Evolutionary conservation across 2,329 filamentous ascomycete species (phyloP).

Genomic region (Paracamarosporium sp.): DNA sequence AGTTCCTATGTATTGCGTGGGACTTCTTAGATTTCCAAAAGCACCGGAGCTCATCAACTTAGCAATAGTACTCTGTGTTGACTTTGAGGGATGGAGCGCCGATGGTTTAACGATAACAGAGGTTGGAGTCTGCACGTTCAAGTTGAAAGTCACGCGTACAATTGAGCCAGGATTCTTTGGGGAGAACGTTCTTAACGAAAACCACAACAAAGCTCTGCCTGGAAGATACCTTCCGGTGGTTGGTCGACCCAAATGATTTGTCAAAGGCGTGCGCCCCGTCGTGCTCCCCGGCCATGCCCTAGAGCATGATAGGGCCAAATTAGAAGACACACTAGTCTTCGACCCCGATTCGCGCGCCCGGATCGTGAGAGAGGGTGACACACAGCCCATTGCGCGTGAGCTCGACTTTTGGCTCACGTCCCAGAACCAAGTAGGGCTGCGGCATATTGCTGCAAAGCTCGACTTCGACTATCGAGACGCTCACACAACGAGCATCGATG

Average conservation of each 20-base stretch:
- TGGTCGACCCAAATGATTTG: constrained; percentile 11
- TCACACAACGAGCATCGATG: constrained; percentile 30
- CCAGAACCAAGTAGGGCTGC: constrained; percentile 20
- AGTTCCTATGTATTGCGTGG: not conserved
- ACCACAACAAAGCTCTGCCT: constrained; percentile 17
- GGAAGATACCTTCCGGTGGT: constrained; percentile 17
- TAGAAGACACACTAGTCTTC: constrained; percentile 21
- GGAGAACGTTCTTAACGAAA: constrained; percentile 23
- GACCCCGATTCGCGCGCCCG: constrained; percentile 15
- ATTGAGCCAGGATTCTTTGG: constrained; percentile 13
- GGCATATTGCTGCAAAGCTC: constrained; percentile 8
- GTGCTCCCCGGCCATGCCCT: constrained; percentile 32
- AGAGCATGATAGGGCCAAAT: constrained; percentile 23
- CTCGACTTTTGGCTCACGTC: constrained; percentile 4
- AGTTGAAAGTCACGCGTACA: constrained; percentile 5
- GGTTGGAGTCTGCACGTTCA: constrained; percentile 23
- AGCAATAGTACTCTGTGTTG: constrained; percentile 24
- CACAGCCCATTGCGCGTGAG: constrained; percentile 25
- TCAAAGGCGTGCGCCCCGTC: constrained; percentile 22
- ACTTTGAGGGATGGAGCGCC: constrained; percentile 27
- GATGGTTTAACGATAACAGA: constrained; percentile 31
- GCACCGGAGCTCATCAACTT: constrained; percentile 17
- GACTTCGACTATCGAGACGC: constrained; percentile 22
- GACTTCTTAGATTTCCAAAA: not conserved
- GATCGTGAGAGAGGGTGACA: constrained; percentile 28